Conservation (phyloP, 2,329 filamentous ascomycete genomes). For the Exutisphaerella laricina region DNA sequence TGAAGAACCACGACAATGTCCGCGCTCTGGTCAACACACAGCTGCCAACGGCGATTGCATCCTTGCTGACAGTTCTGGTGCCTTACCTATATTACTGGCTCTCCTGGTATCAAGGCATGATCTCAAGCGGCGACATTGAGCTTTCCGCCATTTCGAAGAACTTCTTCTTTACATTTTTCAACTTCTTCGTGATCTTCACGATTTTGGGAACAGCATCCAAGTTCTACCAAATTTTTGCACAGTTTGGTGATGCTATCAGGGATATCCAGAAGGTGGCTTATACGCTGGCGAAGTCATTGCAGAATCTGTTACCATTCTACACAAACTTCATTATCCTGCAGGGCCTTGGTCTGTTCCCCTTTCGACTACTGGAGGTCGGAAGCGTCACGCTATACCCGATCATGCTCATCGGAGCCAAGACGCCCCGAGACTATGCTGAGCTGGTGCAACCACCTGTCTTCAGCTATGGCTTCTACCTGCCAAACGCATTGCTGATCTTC, state of each 20-base stretch:
- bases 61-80: conserved; percentile 80
- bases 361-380: conserved; percentile 85
- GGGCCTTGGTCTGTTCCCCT: conserved; percentile 86
- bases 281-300: conserved; percentile 68
- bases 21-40: conserved; percentile 79
- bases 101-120: conserved; percentile 86
- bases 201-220: conserved; percentile 74
- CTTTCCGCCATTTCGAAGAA: conserved; percentile 96
- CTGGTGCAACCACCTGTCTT: conserved; percentile 78
- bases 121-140: conserved; percentile 90
- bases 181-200: conserved; percentile 93
- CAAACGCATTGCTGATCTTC: conserved; percentile 85
- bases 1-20: conserved; percentile 64
- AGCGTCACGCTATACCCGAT: conserved; percentile 79
- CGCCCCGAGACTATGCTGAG: conserved; percentile 82
- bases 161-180: conserved; percentile 98
- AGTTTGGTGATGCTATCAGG: conserved; percentile 65
- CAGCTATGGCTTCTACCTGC: conserved; percentile 93
- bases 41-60: conserved; percentile 77
- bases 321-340: conserved; percentile 92
- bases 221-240: conserved; percentile 54
- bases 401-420: conserved; percentile 70
- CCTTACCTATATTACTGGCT: conserved; percentile 94
- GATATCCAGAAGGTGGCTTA: conserved; percentile 75
- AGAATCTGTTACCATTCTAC: conserved; percentile 75